Evolutionary conservation across 257 asterid genomes (phyloP).

Genomic region (Scutellaria barbata): DNA sequence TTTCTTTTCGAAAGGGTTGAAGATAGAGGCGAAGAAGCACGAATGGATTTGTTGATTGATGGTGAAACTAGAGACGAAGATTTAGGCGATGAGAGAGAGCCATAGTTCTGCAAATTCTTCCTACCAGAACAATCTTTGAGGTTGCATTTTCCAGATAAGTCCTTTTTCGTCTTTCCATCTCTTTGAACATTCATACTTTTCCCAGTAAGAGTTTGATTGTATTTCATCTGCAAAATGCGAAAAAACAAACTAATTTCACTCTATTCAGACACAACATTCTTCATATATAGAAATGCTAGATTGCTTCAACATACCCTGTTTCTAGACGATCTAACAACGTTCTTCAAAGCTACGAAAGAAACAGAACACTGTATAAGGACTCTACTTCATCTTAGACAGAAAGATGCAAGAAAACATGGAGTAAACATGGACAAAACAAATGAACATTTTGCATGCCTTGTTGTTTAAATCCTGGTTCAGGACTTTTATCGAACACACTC

Average conservation of each 20-base stretch:
- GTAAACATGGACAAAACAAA: neutral
- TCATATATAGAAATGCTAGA: neutral
- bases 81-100: constrained; percentile 30
- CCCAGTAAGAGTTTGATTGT: too few species aligned
- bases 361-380: neutral
- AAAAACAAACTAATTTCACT: neutral
- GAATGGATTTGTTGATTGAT: neutral
- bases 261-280: neutral
- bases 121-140: constrained; percentile 41
- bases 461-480: constrained; percentile 13
- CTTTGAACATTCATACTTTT: too few species aligned
- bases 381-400: neutral
- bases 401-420: neutral
- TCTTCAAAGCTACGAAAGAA: constrained; percentile 44
- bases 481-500: constrained; percentile 1
- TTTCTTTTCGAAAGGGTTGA: constrained; percentile 26
- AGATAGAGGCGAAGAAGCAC: constrained; percentile 3
- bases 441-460: constrained; percentile 3
- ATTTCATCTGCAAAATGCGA: neutral
- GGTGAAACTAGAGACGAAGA: constrained; percentile 26
- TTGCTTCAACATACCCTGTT: constrained; percentile 40
- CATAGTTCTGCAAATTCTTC: neutral
- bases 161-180: neutral
- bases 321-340: constrained; percentile 22
- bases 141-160: constrained; percentile 23